Evolutionary conservation across 768 basidiomycete species (phyloP).

Genomic region (Tricholomella constricta): DNA sequence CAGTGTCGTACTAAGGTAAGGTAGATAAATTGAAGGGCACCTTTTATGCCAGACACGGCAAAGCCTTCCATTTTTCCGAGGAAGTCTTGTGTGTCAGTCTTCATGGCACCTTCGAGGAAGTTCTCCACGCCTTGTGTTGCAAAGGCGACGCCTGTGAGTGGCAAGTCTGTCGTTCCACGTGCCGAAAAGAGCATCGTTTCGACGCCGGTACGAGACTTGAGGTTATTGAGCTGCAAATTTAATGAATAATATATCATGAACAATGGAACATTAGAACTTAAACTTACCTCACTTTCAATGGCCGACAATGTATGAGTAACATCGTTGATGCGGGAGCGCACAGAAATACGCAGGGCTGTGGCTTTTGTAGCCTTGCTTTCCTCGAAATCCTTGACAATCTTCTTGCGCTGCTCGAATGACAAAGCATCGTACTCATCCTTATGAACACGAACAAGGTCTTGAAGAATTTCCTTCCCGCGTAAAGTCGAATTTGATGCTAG

Average conservation of each 20-base stretch:
- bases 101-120: constrained; percentile 14
- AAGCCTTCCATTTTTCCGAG: constrained; percentile 15
- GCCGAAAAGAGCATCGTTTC: constrained; percentile 15
- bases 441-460: constrained; percentile 7
- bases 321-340: constrained; percentile 12
- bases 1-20: too few species aligned
- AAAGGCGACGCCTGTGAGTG: constrained; percentile 9
- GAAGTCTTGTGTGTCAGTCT: constrained; percentile 19
- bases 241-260: background rate
- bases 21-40: too few species aligned
- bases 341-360: constrained; percentile 3
- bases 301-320: constrained; percentile 8
- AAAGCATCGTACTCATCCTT: constrained; percentile 1
- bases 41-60: constrained; percentile 17
- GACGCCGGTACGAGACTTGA: constrained; percentile 15
- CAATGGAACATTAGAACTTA: background rate
- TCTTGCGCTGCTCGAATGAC: background rate
- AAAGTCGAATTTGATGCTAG: background rate
- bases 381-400: constrained; percentile 11
- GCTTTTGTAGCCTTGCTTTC: constrained; percentile 11
- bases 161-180: constrained; percentile 9
- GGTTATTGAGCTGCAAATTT: constrained; percentile 12
- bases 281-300: constrained; percentile 15
- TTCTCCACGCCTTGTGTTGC: constrained; percentile 14
- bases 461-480: background rate